Evolutionary conservation across 805 yeast species (phyloP).

Genomic region (Phaffomyces opuntiae): DNA sequence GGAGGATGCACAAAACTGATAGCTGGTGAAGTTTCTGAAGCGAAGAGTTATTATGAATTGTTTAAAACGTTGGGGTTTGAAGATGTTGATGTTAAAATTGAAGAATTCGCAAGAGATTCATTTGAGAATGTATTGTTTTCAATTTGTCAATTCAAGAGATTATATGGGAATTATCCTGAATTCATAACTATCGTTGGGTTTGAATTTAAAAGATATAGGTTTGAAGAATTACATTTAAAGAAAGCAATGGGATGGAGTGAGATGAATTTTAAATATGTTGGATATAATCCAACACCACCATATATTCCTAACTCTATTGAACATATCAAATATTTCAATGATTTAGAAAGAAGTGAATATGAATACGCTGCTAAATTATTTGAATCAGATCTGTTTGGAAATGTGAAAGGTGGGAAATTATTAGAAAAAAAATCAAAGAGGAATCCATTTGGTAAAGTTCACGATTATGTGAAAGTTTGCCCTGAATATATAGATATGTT

Average conservation of each 20-base stretch:
- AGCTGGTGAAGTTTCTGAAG: too few relatives aligned
- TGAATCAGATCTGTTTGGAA: slow-evolving; percentile 51
- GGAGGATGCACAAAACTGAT: too few relatives aligned
- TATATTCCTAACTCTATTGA: slow-evolving; percentile 19
- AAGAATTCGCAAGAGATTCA: too few relatives aligned
- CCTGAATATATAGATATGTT: slow-evolving; percentile 13
- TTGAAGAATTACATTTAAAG: slow-evolving; percentile 43
- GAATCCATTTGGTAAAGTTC: slow-evolving; percentile 46
- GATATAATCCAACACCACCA: slow-evolving; percentile 49
- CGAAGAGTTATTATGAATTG: too few relatives aligned
- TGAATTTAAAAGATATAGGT: slow-evolving; percentile 62
- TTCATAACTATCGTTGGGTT: slow-evolving; percentile 59
- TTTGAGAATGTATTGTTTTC: slow-evolving; percentile 41
- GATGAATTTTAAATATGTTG: slow-evolving; percentile 39
- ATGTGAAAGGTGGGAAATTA: slow-evolving; percentile 29
- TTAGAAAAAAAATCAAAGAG: slow-evolving; percentile 42
- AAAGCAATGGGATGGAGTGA: slow-evolving; percentile 35
- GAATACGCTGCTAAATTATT: slow-evolving; percentile 49
- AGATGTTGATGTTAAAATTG: too few relatives aligned
- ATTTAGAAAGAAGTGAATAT: slow-evolving; percentile 41
- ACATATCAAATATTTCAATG: slow-evolving; percentile 35
- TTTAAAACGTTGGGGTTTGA: too few relatives aligned
- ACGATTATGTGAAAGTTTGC: slow-evolving; percentile 27
- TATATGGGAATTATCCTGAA: slow-evolving; percentile 40
- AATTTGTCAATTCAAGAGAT: slow-evolving; percentile 44